Percentiles rank a stretch among this genome's conserved stretches.
Evolutionary conservation across 2,329 filamentous ascomycete genomes (phyloP).

Genomic region (Ascochyta fabae): DNA sequence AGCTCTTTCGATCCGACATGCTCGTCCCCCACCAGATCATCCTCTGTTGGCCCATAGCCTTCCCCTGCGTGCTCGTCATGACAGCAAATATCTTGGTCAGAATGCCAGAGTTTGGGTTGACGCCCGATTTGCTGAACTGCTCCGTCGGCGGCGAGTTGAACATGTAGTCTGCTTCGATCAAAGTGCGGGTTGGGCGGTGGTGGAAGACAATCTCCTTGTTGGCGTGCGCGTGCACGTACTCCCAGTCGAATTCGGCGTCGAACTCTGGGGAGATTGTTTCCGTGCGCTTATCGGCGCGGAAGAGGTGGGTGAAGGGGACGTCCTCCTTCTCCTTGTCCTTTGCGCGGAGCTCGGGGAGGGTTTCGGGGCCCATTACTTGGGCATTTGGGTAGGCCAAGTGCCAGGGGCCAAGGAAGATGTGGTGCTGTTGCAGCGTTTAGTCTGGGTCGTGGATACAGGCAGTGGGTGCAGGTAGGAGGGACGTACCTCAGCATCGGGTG

Average conservation of each 20-base stretch:
- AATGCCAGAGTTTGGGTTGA: constrained; percentile 63
- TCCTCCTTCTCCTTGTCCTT: constrained; percentile 61
- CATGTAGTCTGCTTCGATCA: constrained; percentile 88
- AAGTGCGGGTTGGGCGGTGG: constrained; percentile 76
- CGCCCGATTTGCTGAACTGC: constrained; percentile 69
- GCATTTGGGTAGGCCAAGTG: constrained; percentile 78
- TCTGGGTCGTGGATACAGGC: not conserved
- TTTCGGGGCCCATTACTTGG: constrained; percentile 80
- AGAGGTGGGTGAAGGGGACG: constrained; percentile 71
- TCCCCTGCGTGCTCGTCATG: constrained; percentile 69
- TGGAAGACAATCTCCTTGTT: constrained; percentile 90
- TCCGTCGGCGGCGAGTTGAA: constrained; percentile 91
- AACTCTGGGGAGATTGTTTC: constrained; percentile 75
- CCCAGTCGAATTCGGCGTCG: constrained; percentile 81
- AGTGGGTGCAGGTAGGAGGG: not conserved
- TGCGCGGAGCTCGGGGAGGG: constrained; percentile 81
- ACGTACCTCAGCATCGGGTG: constrained; percentile 75
- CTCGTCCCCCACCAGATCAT: constrained; percentile 80
- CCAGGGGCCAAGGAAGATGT: constrained; percentile 92
- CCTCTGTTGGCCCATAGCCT: constrained; percentile 70
- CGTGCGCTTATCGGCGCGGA: constrained; percentile 44
- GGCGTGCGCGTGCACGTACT: constrained; percentile 79
- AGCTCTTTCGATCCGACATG: constrained; percentile 67
- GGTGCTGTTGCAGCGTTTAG: constrained; percentile 62
- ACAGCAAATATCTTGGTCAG: constrained; percentile 63